phyloP scores from a whole-genome alignment of 257 asterid genomes.

The Osmanthus fragrans region DNA sequence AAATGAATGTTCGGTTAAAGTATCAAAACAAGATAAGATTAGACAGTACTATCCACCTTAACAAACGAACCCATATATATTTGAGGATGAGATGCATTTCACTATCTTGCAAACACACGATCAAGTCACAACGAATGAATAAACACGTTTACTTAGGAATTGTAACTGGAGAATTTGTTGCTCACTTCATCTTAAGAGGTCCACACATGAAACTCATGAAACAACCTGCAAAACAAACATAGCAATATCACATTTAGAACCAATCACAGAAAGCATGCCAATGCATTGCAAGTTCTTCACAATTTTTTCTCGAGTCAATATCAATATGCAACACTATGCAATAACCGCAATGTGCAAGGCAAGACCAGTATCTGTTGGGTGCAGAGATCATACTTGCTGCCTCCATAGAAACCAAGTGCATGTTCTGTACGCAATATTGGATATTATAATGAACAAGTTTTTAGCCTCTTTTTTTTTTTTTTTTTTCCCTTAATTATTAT shows the following conservation, averaged over 20 bases:
- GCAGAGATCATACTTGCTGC: background rate
- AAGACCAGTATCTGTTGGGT: background rate
- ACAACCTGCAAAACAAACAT: background rate
- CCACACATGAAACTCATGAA: background rate
- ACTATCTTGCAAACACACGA: background rate
- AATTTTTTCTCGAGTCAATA: background rate
- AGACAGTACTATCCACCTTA: background rate
- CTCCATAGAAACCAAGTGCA: background rate
- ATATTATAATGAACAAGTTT: no score
- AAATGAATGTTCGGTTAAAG: background rate
- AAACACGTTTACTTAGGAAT: no score
- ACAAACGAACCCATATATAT: background rate
- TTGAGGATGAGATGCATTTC: background rate
- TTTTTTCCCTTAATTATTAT: no score
- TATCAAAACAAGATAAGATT: background rate
- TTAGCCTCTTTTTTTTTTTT: no score
- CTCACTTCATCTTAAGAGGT: background rate
- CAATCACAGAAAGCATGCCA: background rate
- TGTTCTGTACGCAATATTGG: no score
- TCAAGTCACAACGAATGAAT: no score
- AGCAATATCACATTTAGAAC: background rate
- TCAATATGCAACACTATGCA: background rate
- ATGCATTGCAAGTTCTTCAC: background rate
- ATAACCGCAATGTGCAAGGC: background rate
- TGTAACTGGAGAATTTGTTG: background rate